Evolutionary conservation across 768 basidiomycete species (phyloP), one percentile per base, ranked within the genome.

Genomic region (Boletus rubescentipes): DNA sequence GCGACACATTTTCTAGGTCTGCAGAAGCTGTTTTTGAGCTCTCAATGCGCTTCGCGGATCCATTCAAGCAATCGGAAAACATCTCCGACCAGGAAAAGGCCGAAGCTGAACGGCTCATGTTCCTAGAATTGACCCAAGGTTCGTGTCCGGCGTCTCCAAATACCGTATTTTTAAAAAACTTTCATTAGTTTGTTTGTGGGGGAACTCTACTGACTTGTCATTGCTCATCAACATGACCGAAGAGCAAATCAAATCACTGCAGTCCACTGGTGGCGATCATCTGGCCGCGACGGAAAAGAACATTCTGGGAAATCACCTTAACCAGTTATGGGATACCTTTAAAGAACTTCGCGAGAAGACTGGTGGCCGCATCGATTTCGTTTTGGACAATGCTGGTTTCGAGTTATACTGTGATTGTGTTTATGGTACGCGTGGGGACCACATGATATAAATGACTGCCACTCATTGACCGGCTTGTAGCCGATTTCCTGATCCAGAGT

Each of bases 191-290:
- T 96, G 93, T 67, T 79, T 96, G 12, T 97, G 94, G 94, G 95
- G 95, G 15, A 97, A 98, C 73, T 93, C 94, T 9, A 98, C 95
- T 46, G 95, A 97, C 72, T 78, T 97, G 46, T 96, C 93, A 3
- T 80, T 98, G 35, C 79, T 97, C 54, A 98, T 97, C 71, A 92
- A 98, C 73, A 96, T 97, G 94, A 90, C 90, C 8, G 95, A 98
- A 72, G 94, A 97, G 30, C 94, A 97, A 70, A 97, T 98, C 74
- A 94, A 93, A 69, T 83, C 87, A 42, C 79, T 97, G n/a, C 95
- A 98, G 67, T 94, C 93, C 14, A 96, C 94, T 16, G 95, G 94
- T 11, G 93, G 93, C n/a, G 95, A 93, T 42, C 85, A 92, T 56
- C 85, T 98, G 41, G 94, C 94, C 3, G 91, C 93, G 2, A 94